Evolutionary conservation across 2,329 filamentous ascomycete genomes (phyloP).

Genomic region (Teratosphaeria zuluensis): DNA sequence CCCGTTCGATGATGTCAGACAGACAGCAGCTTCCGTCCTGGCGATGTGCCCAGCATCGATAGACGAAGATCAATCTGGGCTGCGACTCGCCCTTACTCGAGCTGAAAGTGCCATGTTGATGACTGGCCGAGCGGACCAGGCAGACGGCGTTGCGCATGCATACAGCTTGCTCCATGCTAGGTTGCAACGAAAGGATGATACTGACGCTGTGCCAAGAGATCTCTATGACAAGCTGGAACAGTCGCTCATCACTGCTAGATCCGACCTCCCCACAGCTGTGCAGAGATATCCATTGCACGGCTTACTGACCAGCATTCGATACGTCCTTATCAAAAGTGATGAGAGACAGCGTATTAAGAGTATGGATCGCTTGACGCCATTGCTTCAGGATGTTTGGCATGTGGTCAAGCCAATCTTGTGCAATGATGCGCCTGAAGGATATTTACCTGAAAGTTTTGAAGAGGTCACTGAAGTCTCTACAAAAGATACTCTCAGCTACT

Average conservation of each 20-base stretch:
- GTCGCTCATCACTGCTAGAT: constrained; percentile 54
- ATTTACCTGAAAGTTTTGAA: constrained; percentile 69
- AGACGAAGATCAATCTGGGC: not conserved
- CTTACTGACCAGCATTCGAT: constrained; percentile 24
- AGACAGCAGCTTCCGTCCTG: constrained; percentile 19
- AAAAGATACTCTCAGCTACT: constrained; percentile 87
- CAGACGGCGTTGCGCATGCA: constrained; percentile 76
- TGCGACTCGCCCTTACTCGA: constrained; percentile 5
- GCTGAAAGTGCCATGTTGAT: constrained; percentile 49
- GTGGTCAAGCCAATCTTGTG: constrained; percentile 71
- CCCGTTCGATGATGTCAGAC: constrained; percentile 85
- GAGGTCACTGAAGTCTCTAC: constrained; percentile 63
- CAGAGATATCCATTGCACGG: constrained; percentile 37
- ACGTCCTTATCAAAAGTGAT: constrained; percentile 22
- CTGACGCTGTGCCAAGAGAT: constrained; percentile 8
- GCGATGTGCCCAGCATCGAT: not conserved
- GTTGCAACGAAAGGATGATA: not conserved
- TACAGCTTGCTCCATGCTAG: constrained; percentile 55
- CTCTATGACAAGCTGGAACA: constrained; percentile 54
- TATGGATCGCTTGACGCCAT: not conserved
- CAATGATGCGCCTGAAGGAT: constrained; percentile 88
- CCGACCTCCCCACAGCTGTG: constrained; percentile 54
- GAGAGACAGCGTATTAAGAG: not conserved
- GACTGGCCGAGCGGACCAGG: constrained; percentile 81
- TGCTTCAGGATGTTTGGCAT: constrained; percentile 62